Percentiles rank a stretch among this genome's conserved stretches.
Conservation (phyloP, 768 basidiomycete genomes). For the Pholiota conissans region DNA sequence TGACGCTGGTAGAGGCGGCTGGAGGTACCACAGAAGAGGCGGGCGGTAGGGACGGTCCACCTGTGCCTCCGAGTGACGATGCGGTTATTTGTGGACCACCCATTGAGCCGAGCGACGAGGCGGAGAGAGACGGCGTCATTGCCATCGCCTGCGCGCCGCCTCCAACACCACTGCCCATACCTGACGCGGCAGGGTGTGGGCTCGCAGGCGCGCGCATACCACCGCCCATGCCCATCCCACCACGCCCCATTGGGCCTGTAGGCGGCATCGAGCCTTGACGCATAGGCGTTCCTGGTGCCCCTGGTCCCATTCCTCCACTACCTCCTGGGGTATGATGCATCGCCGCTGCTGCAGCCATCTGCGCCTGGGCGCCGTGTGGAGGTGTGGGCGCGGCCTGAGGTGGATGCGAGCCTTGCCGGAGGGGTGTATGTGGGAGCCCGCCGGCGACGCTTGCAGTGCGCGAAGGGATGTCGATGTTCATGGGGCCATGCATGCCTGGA, state of each 20-base stretch:
- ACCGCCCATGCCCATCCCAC: conserved; percentile 7
- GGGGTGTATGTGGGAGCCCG: conserved; percentile 21
- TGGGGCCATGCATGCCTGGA: neutral
- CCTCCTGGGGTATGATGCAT: neutral
- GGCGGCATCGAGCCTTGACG: conserved; percentile 21
- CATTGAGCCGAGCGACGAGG: conserved; percentile 3
- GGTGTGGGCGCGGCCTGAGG: conserved; percentile 16
- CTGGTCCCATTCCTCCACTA: too few relatives aligned
- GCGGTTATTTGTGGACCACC: too few relatives aligned
- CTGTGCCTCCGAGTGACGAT: neutral
- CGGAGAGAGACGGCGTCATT: conserved; percentile 5
- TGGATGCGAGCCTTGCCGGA: conserved; percentile 27
- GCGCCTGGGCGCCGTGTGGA: conserved; percentile 3
- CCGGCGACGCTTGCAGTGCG: conserved; percentile 16
- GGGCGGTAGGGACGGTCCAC: neutral
- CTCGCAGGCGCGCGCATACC: conserved; percentile 16
- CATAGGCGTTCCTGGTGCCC: conserved; percentile 2
- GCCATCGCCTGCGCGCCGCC: neutral
- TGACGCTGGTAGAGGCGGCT: neutral
- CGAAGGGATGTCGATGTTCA: conserved; percentile 22
- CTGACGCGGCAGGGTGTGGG: conserved; percentile 2
- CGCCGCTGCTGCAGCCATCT: too few relatives aligned
- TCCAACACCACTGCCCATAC: too few relatives aligned
- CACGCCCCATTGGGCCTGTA: neutral
- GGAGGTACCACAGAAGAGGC: neutral